phyloP scores from a whole-genome alignment of 2,329 filamentous ascomycete genomes.

The Colletotrichum sp. region DNA sequence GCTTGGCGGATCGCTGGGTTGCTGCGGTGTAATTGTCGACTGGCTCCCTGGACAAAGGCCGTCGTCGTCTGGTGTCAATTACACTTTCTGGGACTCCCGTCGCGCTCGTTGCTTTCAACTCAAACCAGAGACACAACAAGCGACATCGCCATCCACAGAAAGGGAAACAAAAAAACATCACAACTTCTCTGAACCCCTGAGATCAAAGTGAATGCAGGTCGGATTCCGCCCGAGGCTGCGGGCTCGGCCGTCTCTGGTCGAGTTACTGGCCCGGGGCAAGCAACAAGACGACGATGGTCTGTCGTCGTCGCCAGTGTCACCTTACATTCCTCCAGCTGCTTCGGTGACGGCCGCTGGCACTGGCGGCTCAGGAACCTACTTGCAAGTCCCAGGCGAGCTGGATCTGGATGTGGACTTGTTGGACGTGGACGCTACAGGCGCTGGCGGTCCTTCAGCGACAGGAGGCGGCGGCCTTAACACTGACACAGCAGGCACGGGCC shows the following conservation, averaged over 20 bases:
- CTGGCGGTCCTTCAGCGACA: conserved; percentile 28
- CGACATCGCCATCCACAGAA: neutral
- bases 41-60: neutral
- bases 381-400: conserved; percentile 26
- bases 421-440: neutral
- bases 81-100: neutral
- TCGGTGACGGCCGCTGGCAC: conserved; percentile 18
- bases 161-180: neutral
- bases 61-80: neutral
- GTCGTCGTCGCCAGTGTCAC: conserved; percentile 18
- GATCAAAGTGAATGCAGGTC: conserved; percentile 49
- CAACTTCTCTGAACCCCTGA: neutral
- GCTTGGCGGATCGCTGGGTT: neutral
- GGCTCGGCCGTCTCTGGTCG: conserved; percentile 59
- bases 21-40: neutral
- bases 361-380: conserved; percentile 17
- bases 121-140: neutral
- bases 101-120: neutral
- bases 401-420: neutral
- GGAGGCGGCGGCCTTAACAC: conserved; percentile 28
- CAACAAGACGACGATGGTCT: conserved; percentile 23
- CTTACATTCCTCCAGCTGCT: conserved; percentile 10
- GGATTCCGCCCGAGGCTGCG: conserved; percentile 54
- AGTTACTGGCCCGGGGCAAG: conserved; percentile 48
- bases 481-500: conserved; percentile 21